Evolutionary conservation across 78 protist species (phyloP).

Genomic region (Dictyostelium brefeldianum): DNA sequence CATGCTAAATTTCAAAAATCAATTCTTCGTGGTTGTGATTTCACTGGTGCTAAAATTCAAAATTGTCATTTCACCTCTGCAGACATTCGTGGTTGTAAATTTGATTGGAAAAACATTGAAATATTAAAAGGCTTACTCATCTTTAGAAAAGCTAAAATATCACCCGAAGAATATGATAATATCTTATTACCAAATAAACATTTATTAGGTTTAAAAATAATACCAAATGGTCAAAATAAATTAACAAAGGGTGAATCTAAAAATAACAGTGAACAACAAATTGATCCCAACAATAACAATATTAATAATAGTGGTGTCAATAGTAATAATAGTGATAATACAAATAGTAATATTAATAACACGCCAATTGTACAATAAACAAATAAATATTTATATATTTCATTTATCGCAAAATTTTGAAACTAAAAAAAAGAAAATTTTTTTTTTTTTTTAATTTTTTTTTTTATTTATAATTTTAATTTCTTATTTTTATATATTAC

Average conservation of each 20-base stretch:
- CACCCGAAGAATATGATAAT: constrained; percentile 35
- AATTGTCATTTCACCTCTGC: constrained; percentile 58
- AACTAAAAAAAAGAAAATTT: background rate
- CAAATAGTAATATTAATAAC: too few species aligned
- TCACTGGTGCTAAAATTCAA: constrained; percentile 29
- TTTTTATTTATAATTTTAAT: too few species aligned
- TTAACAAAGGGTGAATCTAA: background rate
- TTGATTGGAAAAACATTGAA: constrained; percentile 43
- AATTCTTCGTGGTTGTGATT: constrained; percentile 35
- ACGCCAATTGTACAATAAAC: background rate
- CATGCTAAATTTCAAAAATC: constrained; percentile 79
- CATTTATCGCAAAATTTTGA: background rate
- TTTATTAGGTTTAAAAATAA: constrained; percentile 56
- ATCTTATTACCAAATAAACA: background rate
- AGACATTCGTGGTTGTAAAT: constrained; percentile 30
- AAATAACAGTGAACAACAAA: constrained; percentile 19
- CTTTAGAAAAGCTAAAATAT: constrained; percentile 55
- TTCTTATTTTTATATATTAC: background rate
- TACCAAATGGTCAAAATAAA: background rate
- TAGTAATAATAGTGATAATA: constrained; percentile 2
- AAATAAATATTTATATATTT: background rate
- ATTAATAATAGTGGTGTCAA: background rate
- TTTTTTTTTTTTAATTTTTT: constrained; percentile 6
- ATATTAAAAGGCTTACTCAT: background rate
- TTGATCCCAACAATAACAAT: constrained; percentile 25